These are phyloP conservation scores for Tilletia caries DNA, from an alignment of 1,284 basidiomycete species.

Conservation along the genomic window DNA sequence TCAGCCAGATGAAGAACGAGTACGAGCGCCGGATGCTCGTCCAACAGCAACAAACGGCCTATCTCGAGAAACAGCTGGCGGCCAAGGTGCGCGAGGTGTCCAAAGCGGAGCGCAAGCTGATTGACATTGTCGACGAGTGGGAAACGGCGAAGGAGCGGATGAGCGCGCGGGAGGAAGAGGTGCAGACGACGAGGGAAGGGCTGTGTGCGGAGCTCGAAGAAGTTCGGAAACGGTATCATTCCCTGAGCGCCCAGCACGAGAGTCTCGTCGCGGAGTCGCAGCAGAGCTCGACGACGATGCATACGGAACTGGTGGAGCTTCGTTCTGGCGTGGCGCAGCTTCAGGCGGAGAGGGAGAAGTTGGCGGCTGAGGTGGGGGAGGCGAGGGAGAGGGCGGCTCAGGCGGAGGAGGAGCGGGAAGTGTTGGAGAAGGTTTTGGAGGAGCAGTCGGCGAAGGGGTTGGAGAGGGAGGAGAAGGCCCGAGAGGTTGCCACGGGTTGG, in stretches of 20 bases:
- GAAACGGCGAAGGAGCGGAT: background rate
- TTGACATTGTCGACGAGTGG: background rate
- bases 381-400: background rate
- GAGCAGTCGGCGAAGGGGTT: background rate
- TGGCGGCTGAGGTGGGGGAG: background rate
- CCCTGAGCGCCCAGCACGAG: background rate
- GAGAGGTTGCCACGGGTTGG: background rate
- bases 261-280: background rate
- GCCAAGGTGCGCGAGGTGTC: background rate
- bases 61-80: background rate
- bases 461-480: background rate
- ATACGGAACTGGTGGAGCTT: background rate
- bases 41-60: background rate
- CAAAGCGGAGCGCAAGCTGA: background rate
- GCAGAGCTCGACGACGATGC: background rate
- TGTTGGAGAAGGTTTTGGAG: constrained; percentile 8
- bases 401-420: constrained; percentile 7
- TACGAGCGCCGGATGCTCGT: background rate
- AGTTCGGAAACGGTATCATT: background rate
- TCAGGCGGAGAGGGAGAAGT: background rate
- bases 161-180: background rate
- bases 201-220: background rate
- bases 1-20: constrained; percentile 1
- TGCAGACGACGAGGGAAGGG: background rate
- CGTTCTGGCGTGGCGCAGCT: background rate